Conservation (phyloP, 2,329 filamentous ascomycete genomes). For the Nannizziopsis arthrosporioides region DNA sequence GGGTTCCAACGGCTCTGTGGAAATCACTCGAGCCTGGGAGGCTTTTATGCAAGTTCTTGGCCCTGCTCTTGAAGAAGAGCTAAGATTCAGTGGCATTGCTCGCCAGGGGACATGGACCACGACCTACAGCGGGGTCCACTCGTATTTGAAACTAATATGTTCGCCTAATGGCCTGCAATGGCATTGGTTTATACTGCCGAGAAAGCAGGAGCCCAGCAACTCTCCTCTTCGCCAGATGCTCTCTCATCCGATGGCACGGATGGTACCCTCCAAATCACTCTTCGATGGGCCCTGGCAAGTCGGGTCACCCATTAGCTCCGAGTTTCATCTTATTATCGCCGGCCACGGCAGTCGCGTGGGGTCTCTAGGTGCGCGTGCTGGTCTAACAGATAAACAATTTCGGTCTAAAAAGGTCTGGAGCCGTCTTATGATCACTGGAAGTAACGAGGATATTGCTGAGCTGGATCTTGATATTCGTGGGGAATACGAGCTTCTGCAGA, state of each 20-base stretch:
- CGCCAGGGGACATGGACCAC: constrained; percentile 34
- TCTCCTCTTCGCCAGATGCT: constrained; percentile 35
- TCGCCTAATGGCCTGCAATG: constrained; percentile 30
- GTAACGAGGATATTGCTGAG: constrained; percentile 19
- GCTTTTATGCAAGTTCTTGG: constrained; percentile 7
- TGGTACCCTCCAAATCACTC: constrained; percentile 29
- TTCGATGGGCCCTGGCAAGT: constrained; percentile 37
- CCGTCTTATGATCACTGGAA: constrained; percentile 31
- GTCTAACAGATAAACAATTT: constrained; percentile 30
- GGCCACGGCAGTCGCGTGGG: constrained; percentile 25
- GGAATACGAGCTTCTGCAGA: constrained; percentile 39
- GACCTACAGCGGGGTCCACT: constrained; percentile 30
- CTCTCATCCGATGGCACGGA: constrained; percentile 38
- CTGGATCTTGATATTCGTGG: constrained; percentile 38
- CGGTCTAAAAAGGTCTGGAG: constrained; percentile 35
- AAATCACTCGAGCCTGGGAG: constrained; percentile 11
- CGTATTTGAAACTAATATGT: constrained; percentile 32
- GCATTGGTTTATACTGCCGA: constrained; percentile 39
- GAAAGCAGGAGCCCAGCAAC: constrained; percentile 27
- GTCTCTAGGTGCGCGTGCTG: constrained; percentile 32
- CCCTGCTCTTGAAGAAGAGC: constrained; percentile 23
- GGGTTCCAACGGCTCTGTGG: background rate
- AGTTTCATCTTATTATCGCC: constrained; percentile 27
- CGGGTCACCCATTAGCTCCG: constrained; percentile 30
- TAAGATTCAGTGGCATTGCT: constrained; percentile 25